Evolutionary conservation across 805 yeast species (phyloP), one percentile per base, ranked within the genome.

Genomic region (Cyberlindnera xylosilytica): DNA sequence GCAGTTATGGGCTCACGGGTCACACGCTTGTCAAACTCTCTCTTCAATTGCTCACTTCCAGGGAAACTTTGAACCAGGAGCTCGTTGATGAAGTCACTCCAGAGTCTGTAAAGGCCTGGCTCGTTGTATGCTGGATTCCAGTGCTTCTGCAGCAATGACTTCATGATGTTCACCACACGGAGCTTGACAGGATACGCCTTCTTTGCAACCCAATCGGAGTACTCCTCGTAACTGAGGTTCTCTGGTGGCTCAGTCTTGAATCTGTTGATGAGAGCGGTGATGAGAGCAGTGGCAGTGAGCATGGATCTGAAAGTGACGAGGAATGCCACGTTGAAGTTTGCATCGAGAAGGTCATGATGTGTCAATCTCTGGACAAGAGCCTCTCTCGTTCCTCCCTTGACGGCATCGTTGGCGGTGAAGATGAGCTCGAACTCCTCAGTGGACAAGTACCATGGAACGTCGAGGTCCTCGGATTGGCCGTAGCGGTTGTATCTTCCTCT

Each of bases 291-390:
- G 2, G 93, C 74, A 3, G 83, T 72, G 67, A 83, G 74, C 59
- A 89, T 85, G 26, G 90, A 79, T 28, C 83, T 69, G 62, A 88
- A 87, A 0, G 95, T 80, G n/a, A 79, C 66, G 45, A 89, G 65
- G 66, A 90, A 78, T 0, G 88, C 75, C 6, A 81, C 68, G 53
- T 81, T 81, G 64, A 81, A 89, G 19, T 73, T 69, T 3, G 81
- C 74, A 54, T 81, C 86, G 18, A 75, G 63, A 30, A 73, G 61
- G 40, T 76, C 78, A 56, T 88, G 95, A 56, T 81, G 84, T 0
- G 96, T 87, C 45, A 90, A 69, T 60, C 86, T 87, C 41, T 88
- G 83, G 7, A 91, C 73, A 34, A 91, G 66, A 0, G 95, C 95
- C 34, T 76, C 80, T 34, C 78, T 73, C 0, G 95, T 77, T 5